These are phyloP conservation scores for Colletotrichum agaves DNA, from an alignment of 2,329 filamentous ascomycete genomes.

Conservation along the genomic window DNA sequence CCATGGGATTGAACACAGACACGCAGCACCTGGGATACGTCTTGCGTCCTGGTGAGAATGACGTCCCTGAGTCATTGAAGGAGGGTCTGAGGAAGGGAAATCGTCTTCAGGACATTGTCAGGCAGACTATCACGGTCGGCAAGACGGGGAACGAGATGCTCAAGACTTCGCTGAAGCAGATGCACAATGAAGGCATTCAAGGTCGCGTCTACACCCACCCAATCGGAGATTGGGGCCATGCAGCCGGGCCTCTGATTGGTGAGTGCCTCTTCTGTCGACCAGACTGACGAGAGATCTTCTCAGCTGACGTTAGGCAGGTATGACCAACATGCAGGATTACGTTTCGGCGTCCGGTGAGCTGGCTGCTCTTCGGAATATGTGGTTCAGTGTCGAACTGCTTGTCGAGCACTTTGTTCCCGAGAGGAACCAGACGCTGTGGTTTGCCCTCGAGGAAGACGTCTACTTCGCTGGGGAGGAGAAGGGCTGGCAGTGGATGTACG, in stretches of 20 bases:
- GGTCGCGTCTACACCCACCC: constrained; percentile 62
- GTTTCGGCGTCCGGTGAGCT: constrained; percentile 59
- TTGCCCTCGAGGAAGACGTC: constrained; percentile 62
- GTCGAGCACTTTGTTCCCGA: constrained; percentile 60
- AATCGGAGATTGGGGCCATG: constrained; percentile 63
- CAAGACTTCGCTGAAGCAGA: constrained; percentile 50
- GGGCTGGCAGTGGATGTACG: constrained; percentile 61
- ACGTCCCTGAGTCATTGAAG: constrained; percentile 54
- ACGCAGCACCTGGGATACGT: constrained; percentile 64
- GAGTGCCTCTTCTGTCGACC: constrained; percentile 27
- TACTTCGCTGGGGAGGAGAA: constrained; percentile 53
- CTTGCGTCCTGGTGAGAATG: constrained; percentile 52
- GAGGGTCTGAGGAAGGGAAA: constrained; percentile 59
- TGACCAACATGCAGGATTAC: constrained; percentile 61
- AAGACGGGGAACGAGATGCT: constrained; percentile 58
- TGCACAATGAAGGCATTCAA: constrained; percentile 54
- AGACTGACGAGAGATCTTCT: not conserved
- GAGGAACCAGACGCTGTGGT: constrained; percentile 54
- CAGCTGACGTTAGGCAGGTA: constrained; percentile 47
- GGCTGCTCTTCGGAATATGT: constrained; percentile 56
- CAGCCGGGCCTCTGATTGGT: constrained; percentile 60
- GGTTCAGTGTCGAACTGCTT: constrained; percentile 62
- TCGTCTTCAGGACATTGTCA: constrained; percentile 59
- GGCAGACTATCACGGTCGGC: constrained; percentile 55
- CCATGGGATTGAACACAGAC: constrained; percentile 59